Base-by-base conservation (phyloP, 2,329 filamentous ascomycete species). In the Aspergillus felis region DNA sequence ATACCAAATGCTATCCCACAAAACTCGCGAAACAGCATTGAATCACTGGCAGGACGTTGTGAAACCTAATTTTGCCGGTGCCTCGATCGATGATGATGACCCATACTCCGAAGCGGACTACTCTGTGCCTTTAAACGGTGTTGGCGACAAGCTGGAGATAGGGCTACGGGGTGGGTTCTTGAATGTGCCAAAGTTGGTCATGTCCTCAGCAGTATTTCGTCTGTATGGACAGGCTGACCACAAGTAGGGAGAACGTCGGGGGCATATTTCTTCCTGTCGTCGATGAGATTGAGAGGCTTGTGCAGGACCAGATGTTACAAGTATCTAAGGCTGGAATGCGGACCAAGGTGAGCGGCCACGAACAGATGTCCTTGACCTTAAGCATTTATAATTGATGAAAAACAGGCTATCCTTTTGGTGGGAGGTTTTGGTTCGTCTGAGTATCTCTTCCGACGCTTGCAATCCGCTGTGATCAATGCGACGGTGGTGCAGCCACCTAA, bases 341-440 rank as follows among this genome's bases (percentile, higher is more conserved):
- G 8, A 22, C 54, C 0, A 61, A 65, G 57, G 65, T 57, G 20
- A 44, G 17, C 17, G 29, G n/a, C n/a, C n/a, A n/a, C n/a, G n/a
- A n/a, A n/a, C n/a, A n/a, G n/a, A n/a, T n/a, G n/a, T n/a, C n/a
- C n/a, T n/a, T n/a, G n/a, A n/a, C n/a, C n/a, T n/a, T n/a, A n/a
- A n/a, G n/a, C n/a, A n/a, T n/a, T n/a, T 5, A 29, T 24, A 9
- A 29, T 10, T 29, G 9, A 27, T n/a, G 17, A 20, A 2, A 22
- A n/a, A 2, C 32, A 68, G 64, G 66, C 70, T 0, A 72, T 78
- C 4, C 56, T 76, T 9, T 66, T 78, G 0, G 75, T 77, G 0
- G 74, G 75, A 1, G 76, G 76, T 0, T 74, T 77, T 35, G 75
- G 75, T 1, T 58, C 66, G 3, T 76, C 68, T 2, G 66, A 68